Percentiles rank a stretch among this genome's conserved stretches.
Conservation (phyloP, 2,329 filamentous ascomycete genomes). For the Cryoendolithus antarcticus region DNA sequence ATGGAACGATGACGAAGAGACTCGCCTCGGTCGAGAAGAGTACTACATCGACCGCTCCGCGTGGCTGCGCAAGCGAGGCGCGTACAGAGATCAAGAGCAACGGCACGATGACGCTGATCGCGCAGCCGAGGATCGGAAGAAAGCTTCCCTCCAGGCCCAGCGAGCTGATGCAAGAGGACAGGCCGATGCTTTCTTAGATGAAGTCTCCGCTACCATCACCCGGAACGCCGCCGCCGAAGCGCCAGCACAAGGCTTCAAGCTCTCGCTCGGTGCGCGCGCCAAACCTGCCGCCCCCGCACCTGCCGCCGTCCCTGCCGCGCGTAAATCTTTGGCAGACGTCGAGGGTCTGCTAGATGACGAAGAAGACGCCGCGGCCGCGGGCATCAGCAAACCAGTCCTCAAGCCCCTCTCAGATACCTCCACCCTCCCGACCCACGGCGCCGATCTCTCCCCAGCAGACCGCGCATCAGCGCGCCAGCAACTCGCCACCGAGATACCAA, state of each 20-base stretch:
- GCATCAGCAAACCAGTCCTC: constrained; percentile 23
- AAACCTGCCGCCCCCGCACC: constrained; percentile 43
- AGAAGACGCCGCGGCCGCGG: constrained; percentile 54
- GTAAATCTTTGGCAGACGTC: constrained; percentile 77
- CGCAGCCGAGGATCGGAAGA: constrained; percentile 62
- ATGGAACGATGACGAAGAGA: constrained; percentile 89
- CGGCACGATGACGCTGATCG: constrained; percentile 74
- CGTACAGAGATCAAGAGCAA: constrained; percentile 61
- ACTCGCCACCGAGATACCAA: constrained; percentile 80
- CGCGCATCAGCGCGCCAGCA: constrained; percentile 68
- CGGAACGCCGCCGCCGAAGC: constrained; percentile 30
- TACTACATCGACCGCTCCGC: constrained; percentile 80
- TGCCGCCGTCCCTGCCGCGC: constrained; percentile 19
- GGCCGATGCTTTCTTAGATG: constrained; percentile 82
- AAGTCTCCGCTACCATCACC: constrained; percentile 66
- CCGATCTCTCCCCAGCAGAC: constrained; percentile 75
- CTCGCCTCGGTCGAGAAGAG: constrained; percentile 63
- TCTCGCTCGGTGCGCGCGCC: constrained; percentile 78
- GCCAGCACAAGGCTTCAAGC: constrained; percentile 54
- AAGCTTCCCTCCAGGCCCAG: constrained; percentile 47
- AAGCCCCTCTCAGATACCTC: constrained; percentile 30
- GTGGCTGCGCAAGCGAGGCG: constrained; percentile 71
- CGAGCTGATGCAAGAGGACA: constrained; percentile 68
- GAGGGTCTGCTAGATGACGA: constrained; percentile 92
- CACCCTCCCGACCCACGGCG: constrained; percentile 61